Base-by-base conservation (phyloP, 2,329 filamentous ascomycete species). In the Aspergillus viridinutans region DNA sequence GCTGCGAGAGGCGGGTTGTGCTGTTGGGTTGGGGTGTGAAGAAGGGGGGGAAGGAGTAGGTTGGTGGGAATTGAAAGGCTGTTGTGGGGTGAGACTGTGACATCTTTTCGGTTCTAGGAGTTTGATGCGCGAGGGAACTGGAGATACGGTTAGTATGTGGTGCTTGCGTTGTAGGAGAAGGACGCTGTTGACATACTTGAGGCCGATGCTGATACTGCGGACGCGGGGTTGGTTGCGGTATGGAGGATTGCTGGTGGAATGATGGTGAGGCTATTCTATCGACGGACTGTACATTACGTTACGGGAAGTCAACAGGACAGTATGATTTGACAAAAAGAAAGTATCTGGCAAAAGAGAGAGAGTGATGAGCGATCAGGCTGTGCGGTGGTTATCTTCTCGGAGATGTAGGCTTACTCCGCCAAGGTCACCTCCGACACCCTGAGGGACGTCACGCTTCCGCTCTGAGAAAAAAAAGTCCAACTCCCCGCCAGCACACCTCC, bases 31-130 rank as follows among this genome's bases (percentile, higher is more conserved):
- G 78, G 49, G 76, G 73, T 58, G 74, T 78, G 76, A 75, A 77
- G 72, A 78, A 80, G 69, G 86, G 80, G 75, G 84, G 80, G 72
- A 78, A 79, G 66, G 72, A 75, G 67, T 79, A 75, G 55, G 71
- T 72, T 40, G 69, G 64, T 28, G 75, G 74, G 64, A 78, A 79
- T 21, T 61, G 59, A 59, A 78, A 79, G 21, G 70, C 53, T 2
- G 66, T 43, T 47, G 61, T 10, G 20, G 64, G 4, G 12, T 32
- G 29, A 32, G 28, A 12, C 28, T 29, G 28, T 4, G 32, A 38
- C 32, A 38, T 38, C 32, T 38, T 38, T n/a, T 32, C 4, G 32
- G 6, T 38, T 38, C 32, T 12, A 9, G 28, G 9, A 8, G 9
- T 10, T 29, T 4, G 9, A 29, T 29, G 9, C 9, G 9, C 12